Conservation (phyloP, 2,329 filamentous ascomycete genomes). For the Sphaerostilbella broomeana region DNA sequence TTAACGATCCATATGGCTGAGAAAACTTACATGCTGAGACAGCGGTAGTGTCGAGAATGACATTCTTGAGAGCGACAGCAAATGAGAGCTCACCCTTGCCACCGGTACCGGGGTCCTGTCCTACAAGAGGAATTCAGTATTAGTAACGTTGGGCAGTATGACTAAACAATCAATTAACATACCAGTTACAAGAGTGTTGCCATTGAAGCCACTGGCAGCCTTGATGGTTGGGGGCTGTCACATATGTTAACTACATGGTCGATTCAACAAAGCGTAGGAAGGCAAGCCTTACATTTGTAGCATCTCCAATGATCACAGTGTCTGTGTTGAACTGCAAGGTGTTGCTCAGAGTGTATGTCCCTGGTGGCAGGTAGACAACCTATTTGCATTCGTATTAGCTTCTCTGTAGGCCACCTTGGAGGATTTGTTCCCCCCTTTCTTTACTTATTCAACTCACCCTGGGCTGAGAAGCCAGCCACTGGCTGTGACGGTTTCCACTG, state of each 20-base stretch:
- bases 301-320: conserved; percentile 41
- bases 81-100: conserved; percentile 34
- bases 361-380: conserved; percentile 37
- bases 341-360: conserved; percentile 33
- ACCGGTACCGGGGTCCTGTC: conserved; percentile 30
- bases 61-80: conserved; percentile 37
- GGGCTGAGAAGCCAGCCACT: conserved; percentile 38
- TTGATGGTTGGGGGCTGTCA: conserved; percentile 35
- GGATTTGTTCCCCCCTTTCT: too few species aligned
- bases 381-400: not conserved
- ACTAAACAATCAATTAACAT: not conserved
- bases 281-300: conserved; percentile 28
- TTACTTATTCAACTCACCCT: conserved; percentile 21
- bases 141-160: not conserved
- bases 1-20: too few species aligned
- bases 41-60: conserved; percentile 36
- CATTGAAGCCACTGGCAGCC: conserved; percentile 30
- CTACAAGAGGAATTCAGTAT: not conserved
- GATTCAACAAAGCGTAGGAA: not conserved
- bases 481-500: conserved; percentile 26
- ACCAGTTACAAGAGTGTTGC: conserved; percentile 30
- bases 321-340: conserved; percentile 38
- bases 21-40: conserved; percentile 25
- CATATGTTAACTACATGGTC: not conserved
- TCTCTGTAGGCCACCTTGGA: too few species aligned